Evolutionary conservation across 805 yeast genomes (phyloP).

Genomic region (Sugiyamaella mastotermitis): DNA sequence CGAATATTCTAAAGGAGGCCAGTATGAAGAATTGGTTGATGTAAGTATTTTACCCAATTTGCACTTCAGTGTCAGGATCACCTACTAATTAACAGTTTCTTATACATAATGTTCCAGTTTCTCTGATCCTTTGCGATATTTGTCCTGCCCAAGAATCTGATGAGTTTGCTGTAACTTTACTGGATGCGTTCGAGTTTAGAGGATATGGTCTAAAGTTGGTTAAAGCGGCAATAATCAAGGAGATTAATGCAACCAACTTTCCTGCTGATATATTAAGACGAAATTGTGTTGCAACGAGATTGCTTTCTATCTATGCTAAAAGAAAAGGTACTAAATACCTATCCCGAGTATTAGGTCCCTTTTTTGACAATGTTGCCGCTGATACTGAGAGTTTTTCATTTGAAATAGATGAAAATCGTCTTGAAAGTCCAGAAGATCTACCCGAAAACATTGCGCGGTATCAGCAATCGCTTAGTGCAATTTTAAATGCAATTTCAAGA

Average conservation of each 20-base stretch:
- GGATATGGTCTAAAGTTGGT: conserved; percentile 36
- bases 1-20: conserved; percentile 16
- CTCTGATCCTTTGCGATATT: conserved; percentile 48
- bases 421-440: conserved; percentile 28
- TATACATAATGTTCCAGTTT: conserved; percentile 29
- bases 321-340: conserved; percentile 60
- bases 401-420: conserved; percentile 52
- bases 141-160: conserved; percentile 70
- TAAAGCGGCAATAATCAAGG: conserved; percentile 50
- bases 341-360: conserved; percentile 45
- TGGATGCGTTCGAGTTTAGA: conserved; percentile 46
- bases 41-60: conserved; percentile 2
- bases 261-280: conserved; percentile 72
- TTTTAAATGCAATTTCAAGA: conserved; percentile 49
- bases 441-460: conserved; percentile 41
- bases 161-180: conserved; percentile 58
- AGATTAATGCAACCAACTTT: conserved; percentile 52
- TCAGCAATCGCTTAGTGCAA: conserved; percentile 46
- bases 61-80: not conserved
- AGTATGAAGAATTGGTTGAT: conserved; percentile 21
- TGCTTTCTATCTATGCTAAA: conserved; percentile 65
- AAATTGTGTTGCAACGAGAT: conserved; percentile 75
- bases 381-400: conserved; percentile 42
- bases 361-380: conserved; percentile 46
- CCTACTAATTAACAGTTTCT: conserved; percentile 11